These are phyloP conservation scores for Venturia carpophila DNA, from an alignment of 2,329 filamentous ascomycete species.

Conservation along the genomic window DNA sequence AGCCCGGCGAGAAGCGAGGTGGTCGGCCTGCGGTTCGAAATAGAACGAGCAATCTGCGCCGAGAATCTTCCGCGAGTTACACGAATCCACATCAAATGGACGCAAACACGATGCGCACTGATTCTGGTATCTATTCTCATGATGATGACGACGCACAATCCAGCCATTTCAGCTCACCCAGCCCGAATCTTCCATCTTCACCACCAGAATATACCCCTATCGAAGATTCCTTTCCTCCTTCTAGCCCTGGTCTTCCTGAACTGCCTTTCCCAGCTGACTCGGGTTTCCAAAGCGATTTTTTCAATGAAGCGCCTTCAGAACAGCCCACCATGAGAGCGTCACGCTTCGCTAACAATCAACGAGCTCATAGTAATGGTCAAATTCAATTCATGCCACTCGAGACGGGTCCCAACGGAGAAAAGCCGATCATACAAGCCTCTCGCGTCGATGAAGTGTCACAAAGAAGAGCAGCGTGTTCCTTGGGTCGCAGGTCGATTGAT, in stretches of 20 bases:
- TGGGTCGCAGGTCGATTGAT: not conserved
- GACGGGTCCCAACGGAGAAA: not conserved
- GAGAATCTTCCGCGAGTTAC: slow-evolving; percentile 49
- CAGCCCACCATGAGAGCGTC: slow-evolving; percentile 22
- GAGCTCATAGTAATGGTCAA: slow-evolving; percentile 6
- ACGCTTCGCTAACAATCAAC: slow-evolving; percentile 19
- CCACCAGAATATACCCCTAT: slow-evolving; percentile 63
- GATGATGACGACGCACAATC: slow-evolving; percentile 44
- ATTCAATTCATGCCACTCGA: slow-evolving; percentile 4
- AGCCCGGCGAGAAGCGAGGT: slow-evolving; percentile 46
- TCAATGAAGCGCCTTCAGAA: slow-evolving; percentile 10
- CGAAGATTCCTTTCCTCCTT: slow-evolving; percentile 56
- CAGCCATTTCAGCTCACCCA: slow-evolving; percentile 21
- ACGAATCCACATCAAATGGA: slow-evolving; percentile 26
- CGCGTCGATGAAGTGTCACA: not conserved
- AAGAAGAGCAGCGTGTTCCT: slow-evolving; percentile 5
- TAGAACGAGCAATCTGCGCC: slow-evolving; percentile 47
- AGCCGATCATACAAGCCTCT: not conserved
- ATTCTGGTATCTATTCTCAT: slow-evolving; percentile 37
- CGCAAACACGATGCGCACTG: slow-evolving; percentile 28
- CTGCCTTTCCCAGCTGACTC: slow-evolving; percentile 56
- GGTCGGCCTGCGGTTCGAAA: slow-evolving; percentile 26
- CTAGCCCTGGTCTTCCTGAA: slow-evolving; percentile 64
- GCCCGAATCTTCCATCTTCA: slow-evolving; percentile 73
- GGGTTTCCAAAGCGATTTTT: slow-evolving; percentile 67